phyloP scores from a whole-genome alignment of 2,329 filamentous ascomycete genomes.

The Monilinia laxa region DNA sequence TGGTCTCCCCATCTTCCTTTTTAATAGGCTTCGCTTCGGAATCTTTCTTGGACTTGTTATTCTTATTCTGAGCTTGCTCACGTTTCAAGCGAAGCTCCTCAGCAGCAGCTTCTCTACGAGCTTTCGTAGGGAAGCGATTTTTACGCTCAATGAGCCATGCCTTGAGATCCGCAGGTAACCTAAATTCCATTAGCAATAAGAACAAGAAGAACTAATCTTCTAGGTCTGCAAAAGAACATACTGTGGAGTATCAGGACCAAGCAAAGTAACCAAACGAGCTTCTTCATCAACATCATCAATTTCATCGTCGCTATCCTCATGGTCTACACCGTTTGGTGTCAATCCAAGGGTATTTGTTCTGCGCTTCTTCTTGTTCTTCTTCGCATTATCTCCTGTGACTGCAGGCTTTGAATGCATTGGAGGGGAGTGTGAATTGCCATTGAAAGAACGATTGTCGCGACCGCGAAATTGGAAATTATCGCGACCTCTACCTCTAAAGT shows the following conservation, averaged over 20 bases:
- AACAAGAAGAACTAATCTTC: constrained; percentile 38
- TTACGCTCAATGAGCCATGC: constrained; percentile 80
- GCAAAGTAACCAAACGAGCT: constrained; percentile 42
- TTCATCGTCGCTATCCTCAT: constrained; percentile 63
- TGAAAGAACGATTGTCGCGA: constrained; percentile 38
- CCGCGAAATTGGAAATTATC: constrained; percentile 45
- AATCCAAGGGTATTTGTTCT: constrained; percentile 71
- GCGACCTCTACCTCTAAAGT: constrained; percentile 42
- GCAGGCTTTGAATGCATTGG: constrained; percentile 31
- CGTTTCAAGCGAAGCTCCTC: constrained; percentile 45
- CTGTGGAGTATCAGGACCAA: constrained; percentile 42
- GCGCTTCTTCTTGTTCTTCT: constrained; percentile 66
- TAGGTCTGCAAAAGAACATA: constrained; percentile 37
- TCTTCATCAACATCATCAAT: constrained; percentile 65
- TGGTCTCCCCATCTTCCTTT: constrained; percentile 53
- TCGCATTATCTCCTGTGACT: constrained; percentile 43
- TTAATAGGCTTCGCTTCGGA: constrained; percentile 40
- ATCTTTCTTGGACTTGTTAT: constrained; percentile 35
- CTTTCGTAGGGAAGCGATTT: constrained; percentile 76
- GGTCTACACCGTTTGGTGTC: constrained; percentile 53
- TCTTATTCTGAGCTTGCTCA: constrained; percentile 37
- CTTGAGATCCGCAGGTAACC: constrained; percentile 62
- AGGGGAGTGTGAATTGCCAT: constrained; percentile 23
- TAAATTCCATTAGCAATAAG: constrained; percentile 35
- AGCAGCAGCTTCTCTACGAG: constrained; percentile 64